Evolutionary conservation across 139 green algal species (phyloP), one percentile per base, ranked within the genome.

Genomic region (Dunaliella primolecta): DNA sequence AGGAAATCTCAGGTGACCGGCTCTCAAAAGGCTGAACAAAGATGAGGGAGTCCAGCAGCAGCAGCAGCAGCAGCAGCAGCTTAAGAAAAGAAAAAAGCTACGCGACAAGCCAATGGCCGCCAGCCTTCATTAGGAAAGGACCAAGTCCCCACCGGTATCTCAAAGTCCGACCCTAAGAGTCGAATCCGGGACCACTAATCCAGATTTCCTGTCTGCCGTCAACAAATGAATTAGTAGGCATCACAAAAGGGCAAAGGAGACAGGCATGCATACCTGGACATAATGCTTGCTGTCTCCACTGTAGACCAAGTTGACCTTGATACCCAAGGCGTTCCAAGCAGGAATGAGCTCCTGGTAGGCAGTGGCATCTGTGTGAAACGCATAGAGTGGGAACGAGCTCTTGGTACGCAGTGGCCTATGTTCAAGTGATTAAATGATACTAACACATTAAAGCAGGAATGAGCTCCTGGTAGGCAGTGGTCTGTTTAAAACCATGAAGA

Each of bases 301-400:
- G 81, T 78, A 84, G 55, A 90, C 87, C 84, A 92, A 88, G 29
- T 94, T 81, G 0, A 95, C 90, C 37, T 93, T 87, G 30, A 98
- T 91, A 0, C 94, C 95, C n/a, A 64, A 29, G 7, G 82, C 80
- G 75, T 94, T 57, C 95, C 95, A 98, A 21, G 78, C 70, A 2
- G 88, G 77, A 3, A 95, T 85, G 23, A 89, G 37, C 31, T 94
- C 89, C 37, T 85, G 72, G 74, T 85, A 83, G 1, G 80, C 85
- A 36, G 71, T 84, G 0, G 23, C 27, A 21, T 83, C 77, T 82
- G 71, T 25, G 57, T 35, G n/a, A n/a, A n/a, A n/a, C n/a, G n/a
- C n/a, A n/a, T n/a, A n/a, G n/a, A n/a, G n/a, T n/a, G n/a, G n/a
- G n/a, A n/a, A n/a, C n/a, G n/a, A n/a, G n/a, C n/a, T 20, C 27